A percentile compares a stretch with the other conserved stretches of the same genome.
phyloP scores from a whole-genome alignment of 73 alveolate genomes.

The Durusdinium trenchii region DNA sequence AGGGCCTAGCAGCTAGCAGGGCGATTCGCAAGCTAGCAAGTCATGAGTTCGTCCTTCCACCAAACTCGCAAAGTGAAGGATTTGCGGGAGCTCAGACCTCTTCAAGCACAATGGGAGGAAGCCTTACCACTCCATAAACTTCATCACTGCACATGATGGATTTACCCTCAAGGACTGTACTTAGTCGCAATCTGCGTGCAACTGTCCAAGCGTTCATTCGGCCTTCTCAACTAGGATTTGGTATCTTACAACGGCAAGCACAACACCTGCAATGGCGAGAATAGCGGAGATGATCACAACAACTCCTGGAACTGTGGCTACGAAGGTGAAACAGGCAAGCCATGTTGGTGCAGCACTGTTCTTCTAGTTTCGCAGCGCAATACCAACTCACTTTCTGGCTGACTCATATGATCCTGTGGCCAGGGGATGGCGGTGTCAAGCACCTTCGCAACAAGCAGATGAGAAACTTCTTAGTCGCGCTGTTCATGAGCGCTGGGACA shows the following conservation, averaged over 20 bases:
- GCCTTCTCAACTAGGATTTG: conserved; percentile 31
- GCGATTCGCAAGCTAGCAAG: too few relatives aligned
- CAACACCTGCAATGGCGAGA: conserved; percentile 93
- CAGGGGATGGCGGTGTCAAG: conserved; percentile 81
- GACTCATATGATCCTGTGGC: not conserved
- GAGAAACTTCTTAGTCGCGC: conserved; percentile 83
- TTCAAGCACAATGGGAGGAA: conserved; percentile 95
- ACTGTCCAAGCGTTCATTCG: not conserved
- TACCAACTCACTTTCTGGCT: not conserved
- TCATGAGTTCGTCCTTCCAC: too few relatives aligned
- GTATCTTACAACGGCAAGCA: conserved; percentile 93
- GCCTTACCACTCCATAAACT: conserved; percentile 85
- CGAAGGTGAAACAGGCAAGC: conserved; percentile 87
- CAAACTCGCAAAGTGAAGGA: too few relatives aligned
- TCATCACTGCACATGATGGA: conserved; percentile 94
- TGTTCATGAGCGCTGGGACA: conserved; percentile 92
- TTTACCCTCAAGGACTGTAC: conserved; percentile 54
- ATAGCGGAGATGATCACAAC: conserved; percentile 95
- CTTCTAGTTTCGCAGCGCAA: not conserved
- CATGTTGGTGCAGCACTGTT: not conserved
- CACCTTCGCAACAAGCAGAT: conserved; percentile 88
- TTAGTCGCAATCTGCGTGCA: not conserved
- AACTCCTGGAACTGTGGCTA: conserved; percentile 96
- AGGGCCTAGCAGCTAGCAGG: too few relatives aligned
- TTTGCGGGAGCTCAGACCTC: conserved; percentile 92